Conservation (phyloP, 2,329 filamentous ascomycete genomes). For the Aspergillus costaricaensis region DNA sequence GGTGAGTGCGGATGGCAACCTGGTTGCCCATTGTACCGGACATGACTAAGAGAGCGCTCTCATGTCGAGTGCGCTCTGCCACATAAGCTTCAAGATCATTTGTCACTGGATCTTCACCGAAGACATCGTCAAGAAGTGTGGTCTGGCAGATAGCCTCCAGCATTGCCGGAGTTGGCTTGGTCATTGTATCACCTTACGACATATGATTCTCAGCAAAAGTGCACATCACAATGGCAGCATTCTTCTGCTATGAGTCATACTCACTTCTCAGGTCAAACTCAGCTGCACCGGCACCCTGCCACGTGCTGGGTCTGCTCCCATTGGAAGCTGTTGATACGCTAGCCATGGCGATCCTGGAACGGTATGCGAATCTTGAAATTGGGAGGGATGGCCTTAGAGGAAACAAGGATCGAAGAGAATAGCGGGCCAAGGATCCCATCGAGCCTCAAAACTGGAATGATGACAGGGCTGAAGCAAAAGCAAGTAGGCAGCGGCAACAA, state of each 20-base stretch:
- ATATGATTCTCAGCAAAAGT: constrained; percentile 4
- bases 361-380: constrained; percentile 8
- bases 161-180: constrained; percentile 79
- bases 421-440: constrained; percentile 18
- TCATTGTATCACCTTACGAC: constrained; percentile 64
- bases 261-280: constrained; percentile 59
- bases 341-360: constrained; percentile 24
- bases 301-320: constrained; percentile 32
- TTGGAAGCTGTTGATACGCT: constrained; percentile 21
- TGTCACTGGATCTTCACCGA: constrained; percentile 77
- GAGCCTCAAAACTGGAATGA: not conserved
- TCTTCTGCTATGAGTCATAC: constrained; percentile 9
- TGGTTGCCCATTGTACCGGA: constrained; percentile 97
- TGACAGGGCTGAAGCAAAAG: not conserved
- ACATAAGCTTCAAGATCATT: constrained; percentile 73
- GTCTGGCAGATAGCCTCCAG: constrained; percentile 73
- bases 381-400: constrained; percentile 7
- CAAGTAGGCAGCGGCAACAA: not conserved
- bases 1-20: constrained; percentile 73
- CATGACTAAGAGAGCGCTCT: constrained; percentile 76
- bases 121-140: constrained; percentile 81
- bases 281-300: constrained; percentile 52
- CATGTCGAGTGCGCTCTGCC: constrained; percentile 71
- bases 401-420: constrained; percentile 15
- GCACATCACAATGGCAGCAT: not conserved